Evolutionary conservation across 2,329 filamentous ascomycete species (phyloP), one percentile per base, ranked within the genome.

Genomic region (Sporothrix phasma): DNA sequence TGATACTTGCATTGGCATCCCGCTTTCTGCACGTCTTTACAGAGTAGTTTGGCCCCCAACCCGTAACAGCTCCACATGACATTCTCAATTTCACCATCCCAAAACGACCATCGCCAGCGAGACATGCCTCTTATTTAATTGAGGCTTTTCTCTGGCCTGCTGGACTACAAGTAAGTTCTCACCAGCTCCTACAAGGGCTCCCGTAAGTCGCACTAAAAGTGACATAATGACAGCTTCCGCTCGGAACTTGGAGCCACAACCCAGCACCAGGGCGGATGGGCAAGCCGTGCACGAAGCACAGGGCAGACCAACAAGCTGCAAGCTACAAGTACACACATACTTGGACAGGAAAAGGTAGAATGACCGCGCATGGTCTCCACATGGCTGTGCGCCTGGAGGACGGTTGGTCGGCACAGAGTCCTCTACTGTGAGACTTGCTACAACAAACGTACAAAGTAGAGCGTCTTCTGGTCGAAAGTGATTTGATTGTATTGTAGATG

Each of bases 201-300:
- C 46, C n/a, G n/a, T n/a, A 17, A 8, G 26, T 19, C 34, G 47
- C 47, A 34, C 26, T 19, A 29, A 49, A 49, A 26, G 39, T 24
- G 51, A 39, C n/a, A 56, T n/a, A n/a, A 37, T 54, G 49, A 56
- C 31, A 39, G 51, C 19, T 39, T 8, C 51, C 31, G 11, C 6
- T 5, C n/a, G n/a, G n/a, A n/a, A n/a, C 22, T 11, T 19, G 4
- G 29, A 17, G 37, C 26, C 26, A 53, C 26, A 53, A 19, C n/a
- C 53, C 53, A 34, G 53, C 31, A 56, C 22, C 53, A n/a, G 17
- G 15, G 53, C 56, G 56, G 56, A 34, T 60, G 56, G 56, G 56
- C 24, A 31, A 31, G 6, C 24, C 34, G 56, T 45, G 56, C 41
- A 60, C 26, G 56, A 34, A 22, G 56, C 34, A 46, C 13, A 46